Evolutionary conservation across 768 basidiomycete genomes (phyloP), one percentile per base, ranked within the genome.

Genomic region (Roridomyces roridus): DNA sequence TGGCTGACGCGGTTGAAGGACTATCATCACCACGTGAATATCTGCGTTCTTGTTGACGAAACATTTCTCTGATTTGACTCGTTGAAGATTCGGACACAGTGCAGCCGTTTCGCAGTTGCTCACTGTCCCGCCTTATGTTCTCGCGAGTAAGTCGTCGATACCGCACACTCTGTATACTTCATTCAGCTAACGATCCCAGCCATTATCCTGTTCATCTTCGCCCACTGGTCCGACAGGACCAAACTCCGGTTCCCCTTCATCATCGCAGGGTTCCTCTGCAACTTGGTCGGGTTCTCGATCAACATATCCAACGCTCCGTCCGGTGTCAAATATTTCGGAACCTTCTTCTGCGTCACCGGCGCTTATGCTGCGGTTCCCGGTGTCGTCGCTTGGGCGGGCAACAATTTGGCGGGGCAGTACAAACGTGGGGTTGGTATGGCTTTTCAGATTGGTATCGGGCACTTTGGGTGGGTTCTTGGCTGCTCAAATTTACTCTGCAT

Each of bases 371-470:
- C 77, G 0, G 78, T 86, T 59, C 86, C 89, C 12, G 86, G 84
- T 10, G 67, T 86, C 1, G 72, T 87, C 12, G 77, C 85, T 20
- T 91, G 88, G 88, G 87, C 17, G 29, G 29, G 83, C 21, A 87
- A 86, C 63, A 88, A 90, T 60, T 74, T 88, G 11, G 71, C 81
- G 0, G 88, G 88, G 0, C 85, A 87, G 56, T 89, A 86, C 67
- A 91, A 89, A 66, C 86, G 88, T 4, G 88, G 77, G 1, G 73
- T 86, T 14, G 87, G 85, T 2, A 84, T 89, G 80, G 87, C 86
- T 0, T 49, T 88, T 23, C 84, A 89, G 14, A 85, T 88, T 20
- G 84, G 85, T 14, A 76, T 87, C 18, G 87, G 86, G 0, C 87
- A 88, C 64, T 82, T 89, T 59, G 57, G 61, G 60, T 57, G 14